These are phyloP conservation scores for Artemisia argyi DNA, from an alignment of 129 eudicot genomes.

Conservation along the genomic window DNA sequence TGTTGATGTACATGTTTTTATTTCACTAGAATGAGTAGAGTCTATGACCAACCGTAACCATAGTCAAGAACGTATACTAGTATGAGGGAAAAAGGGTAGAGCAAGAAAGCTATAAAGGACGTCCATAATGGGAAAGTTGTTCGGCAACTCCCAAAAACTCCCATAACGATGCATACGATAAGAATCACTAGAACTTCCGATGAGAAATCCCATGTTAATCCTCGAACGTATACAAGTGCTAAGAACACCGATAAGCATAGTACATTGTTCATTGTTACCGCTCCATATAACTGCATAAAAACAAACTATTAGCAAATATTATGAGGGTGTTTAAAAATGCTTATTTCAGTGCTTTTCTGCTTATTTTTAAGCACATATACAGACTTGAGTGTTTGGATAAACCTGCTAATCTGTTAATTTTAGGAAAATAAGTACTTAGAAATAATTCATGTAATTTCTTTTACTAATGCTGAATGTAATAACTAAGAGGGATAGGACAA, in stretches of 20 bases:
- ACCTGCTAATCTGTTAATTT: too few species aligned
- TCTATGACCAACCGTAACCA: slow-evolving; percentile 77
- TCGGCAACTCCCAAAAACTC: slow-evolving; percentile 70
- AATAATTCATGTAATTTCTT: background rate
- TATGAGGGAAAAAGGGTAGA: slow-evolving; percentile 77
- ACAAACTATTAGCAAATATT: slow-evolving; percentile 1
- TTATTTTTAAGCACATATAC: too few species aligned
- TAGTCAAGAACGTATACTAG: slow-evolving; percentile 88
- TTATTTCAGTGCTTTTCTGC: too few species aligned
- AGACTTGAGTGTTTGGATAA: too few species aligned
- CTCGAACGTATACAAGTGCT: slow-evolving; percentile 75
- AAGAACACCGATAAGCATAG: slow-evolving; percentile 81
- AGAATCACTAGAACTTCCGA: slow-evolving; percentile 78
- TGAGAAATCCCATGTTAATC: slow-evolving; percentile 82
- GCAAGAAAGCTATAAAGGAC: slow-evolving; percentile 59
- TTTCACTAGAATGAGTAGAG: background rate
- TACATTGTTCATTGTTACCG: slow-evolving; percentile 82
- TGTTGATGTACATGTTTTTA: slow-evolving; percentile 17
- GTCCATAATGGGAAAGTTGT: slow-evolving; percentile 95
- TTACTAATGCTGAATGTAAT: too few species aligned
- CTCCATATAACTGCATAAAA: slow-evolving; percentile 76
- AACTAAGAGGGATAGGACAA: too few species aligned
- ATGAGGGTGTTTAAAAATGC: background rate
- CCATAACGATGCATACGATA: slow-evolving; percentile 77
- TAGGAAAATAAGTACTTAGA: background rate